Percentiles rank a stretch among this genome's conserved stretches.
Conservation (phyloP, 208 protist species). For the Acanthamoeba lugdunensis region DNA sequence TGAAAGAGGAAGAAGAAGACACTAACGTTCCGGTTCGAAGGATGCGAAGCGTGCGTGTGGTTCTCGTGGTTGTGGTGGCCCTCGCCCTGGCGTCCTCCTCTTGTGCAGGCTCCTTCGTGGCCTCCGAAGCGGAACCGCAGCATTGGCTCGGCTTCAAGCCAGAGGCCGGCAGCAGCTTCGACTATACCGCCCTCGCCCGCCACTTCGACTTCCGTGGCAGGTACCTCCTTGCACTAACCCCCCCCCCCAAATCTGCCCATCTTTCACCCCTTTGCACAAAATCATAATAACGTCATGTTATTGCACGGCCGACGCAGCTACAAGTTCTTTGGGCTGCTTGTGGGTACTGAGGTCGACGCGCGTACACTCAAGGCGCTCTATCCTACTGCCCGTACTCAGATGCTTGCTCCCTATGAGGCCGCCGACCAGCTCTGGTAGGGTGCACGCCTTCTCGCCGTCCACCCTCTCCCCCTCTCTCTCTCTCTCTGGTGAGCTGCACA, state of each 20-base stretch:
- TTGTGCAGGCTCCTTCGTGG: neutral
- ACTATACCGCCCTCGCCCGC: neutral
- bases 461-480: neutral
- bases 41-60: neutral
- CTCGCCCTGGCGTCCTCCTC: neutral
- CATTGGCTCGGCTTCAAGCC: neutral
- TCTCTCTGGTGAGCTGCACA: neutral
- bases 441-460: neutral
- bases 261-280: too few relatives aligned
- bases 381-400: neutral
- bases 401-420: neutral
- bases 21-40: neutral
- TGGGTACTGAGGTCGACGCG: neutral
- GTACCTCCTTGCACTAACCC: neutral
- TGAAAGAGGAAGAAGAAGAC: too few relatives aligned
- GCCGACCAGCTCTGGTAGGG: neutral
- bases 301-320: neutral
- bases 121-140: neutral
- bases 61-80: neutral
- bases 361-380: neutral
- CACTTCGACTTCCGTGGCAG: conserved; percentile 36
- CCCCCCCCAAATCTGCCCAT: neutral
- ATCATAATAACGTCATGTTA: neutral
- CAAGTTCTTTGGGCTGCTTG: conserved; percentile 23
- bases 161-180: neutral